phyloP scores from a whole-genome alignment of 2,329 filamentous ascomycete species.

The Colletotrichum sojae region DNA sequence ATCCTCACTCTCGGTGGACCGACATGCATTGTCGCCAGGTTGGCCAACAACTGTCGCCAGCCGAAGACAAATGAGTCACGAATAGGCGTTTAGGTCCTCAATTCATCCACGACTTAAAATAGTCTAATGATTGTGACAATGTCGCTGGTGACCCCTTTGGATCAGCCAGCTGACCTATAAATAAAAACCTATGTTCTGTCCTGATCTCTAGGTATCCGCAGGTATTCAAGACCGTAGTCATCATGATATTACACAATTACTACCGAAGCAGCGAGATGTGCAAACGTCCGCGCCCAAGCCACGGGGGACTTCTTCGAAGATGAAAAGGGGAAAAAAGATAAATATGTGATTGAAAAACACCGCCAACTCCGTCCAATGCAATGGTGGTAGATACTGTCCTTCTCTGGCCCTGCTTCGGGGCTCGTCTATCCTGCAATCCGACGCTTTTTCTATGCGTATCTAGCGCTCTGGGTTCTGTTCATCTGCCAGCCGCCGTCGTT shows the following conservation, averaged over 20 bases:
- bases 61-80: background rate
- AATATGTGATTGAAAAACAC: constrained; percentile 29
- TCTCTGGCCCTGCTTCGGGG: constrained; percentile 13
- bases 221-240: constrained; percentile 27
- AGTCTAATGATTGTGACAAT: constrained; percentile 2
- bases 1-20: too few species aligned
- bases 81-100: background rate
- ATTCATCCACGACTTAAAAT: too few species aligned
- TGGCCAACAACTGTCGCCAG: background rate
- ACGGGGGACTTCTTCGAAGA: constrained; percentile 4
- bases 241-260: constrained; percentile 35
- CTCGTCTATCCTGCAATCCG: background rate
- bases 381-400: constrained; percentile 34
- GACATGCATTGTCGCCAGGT: background rate
- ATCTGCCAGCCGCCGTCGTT: constrained; percentile 26
- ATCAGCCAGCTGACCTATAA: constrained; percentile 42
- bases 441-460: constrained; percentile 44
- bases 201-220: constrained; percentile 26
- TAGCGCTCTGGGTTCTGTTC: constrained; percentile 40
- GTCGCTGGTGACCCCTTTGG: constrained; percentile 31
- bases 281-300: constrained; percentile 23
- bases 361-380: constrained; percentile 39
- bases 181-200: constrained; percentile 25
- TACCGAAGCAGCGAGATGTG: constrained; percentile 17
- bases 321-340: background rate